Conservation (phyloP, 352 stramenopile species). For the Phytophthora pistaciae region DNA sequence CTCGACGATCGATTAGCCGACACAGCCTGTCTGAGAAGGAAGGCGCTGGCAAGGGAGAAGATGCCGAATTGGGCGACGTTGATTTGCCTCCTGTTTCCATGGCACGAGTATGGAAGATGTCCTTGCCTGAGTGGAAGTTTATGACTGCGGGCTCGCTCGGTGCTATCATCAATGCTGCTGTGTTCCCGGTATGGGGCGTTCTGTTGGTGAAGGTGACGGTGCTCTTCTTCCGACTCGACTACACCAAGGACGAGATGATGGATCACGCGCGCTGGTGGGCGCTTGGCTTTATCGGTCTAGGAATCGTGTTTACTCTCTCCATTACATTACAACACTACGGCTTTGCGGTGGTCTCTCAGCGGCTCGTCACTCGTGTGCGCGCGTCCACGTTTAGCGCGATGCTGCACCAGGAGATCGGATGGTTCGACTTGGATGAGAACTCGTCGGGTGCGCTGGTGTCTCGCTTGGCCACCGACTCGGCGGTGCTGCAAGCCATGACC, state of each 20-base stretch:
- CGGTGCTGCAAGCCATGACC: slow-evolving; percentile 78
- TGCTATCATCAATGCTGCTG: slow-evolving; percentile 47
- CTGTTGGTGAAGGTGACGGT: slow-evolving; percentile 59
- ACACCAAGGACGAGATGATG: slow-evolving; percentile 64
- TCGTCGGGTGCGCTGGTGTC: slow-evolving; percentile 73
- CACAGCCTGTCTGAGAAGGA: slow-evolving; percentile 38
- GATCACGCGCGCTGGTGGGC: slow-evolving; percentile 46
- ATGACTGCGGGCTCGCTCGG: slow-evolving; percentile 42
- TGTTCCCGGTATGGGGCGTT: slow-evolving; percentile 68
- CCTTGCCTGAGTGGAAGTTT: slow-evolving; percentile 50
- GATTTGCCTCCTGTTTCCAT: slow-evolving; percentile 42
- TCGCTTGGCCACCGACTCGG: slow-evolving; percentile 81
- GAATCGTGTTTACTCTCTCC: slow-evolving; percentile 43
- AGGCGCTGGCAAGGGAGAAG: slow-evolving; percentile 1
- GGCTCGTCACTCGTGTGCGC: slow-evolving; percentile 66
- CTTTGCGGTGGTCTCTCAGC: slow-evolving; percentile 66
- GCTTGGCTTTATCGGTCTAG: slow-evolving; percentile 57
- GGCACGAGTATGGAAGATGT: slow-evolving; percentile 59
- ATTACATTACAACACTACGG: slow-evolving; percentile 64
- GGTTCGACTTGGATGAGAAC: slow-evolving; percentile 85
- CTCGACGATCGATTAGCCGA: slow-evolving; percentile 31
- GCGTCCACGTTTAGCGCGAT: slow-evolving; percentile 66
- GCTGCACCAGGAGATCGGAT: slow-evolving; percentile 82
- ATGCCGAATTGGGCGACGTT: slow-evolving; percentile 30
- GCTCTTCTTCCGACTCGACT: slow-evolving; percentile 58